phyloP scores from a whole-genome alignment of 2,329 filamentous ascomycete species.

The Penicillium rolfsii region DNA sequence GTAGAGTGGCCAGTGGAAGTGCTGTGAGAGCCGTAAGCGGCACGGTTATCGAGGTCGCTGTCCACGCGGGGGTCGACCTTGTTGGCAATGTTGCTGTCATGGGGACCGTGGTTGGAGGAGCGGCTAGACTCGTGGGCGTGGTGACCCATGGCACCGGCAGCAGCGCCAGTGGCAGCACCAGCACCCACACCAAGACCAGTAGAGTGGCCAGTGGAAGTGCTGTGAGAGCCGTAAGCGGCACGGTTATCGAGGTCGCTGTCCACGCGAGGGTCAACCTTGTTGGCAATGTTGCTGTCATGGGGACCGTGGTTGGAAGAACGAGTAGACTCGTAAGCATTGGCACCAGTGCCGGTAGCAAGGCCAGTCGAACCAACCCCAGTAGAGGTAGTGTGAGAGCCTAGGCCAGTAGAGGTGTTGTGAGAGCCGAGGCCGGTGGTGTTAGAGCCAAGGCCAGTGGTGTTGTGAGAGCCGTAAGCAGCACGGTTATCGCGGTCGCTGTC shows the following conservation, averaged over 20 bases:
- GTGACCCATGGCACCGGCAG: too few species aligned
- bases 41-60: conserved; percentile 16
- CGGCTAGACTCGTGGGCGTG: too few species aligned
- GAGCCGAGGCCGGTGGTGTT: conserved; percentile 1
- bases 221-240: background rate
- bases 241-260: conserved; percentile 21
- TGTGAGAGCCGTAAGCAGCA: background rate
- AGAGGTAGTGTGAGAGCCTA: background rate
- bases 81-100: conserved; percentile 21
- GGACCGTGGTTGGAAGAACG: conserved; percentile 24
- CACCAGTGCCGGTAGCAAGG: conserved; percentile 1
- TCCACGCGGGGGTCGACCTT: conserved; percentile 21
- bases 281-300: conserved; percentile 20
- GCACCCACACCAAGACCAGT: background rate
- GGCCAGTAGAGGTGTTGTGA: background rate
- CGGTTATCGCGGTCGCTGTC: conserved; percentile 21
- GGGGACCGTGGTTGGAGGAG: conserved; percentile 7
- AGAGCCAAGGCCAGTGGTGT: background rate
- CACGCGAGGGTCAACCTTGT: conserved; percentile 19
- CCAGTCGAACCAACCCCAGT: background rate
- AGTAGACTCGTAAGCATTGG: conserved; percentile 16
- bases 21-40: background rate
- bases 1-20: background rate
- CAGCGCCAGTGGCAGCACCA: background rate
- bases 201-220: background rate